phyloP scores from a whole-genome alignment of 208 protist genomes.

The Vickermania ingenoplastis region DNA sequence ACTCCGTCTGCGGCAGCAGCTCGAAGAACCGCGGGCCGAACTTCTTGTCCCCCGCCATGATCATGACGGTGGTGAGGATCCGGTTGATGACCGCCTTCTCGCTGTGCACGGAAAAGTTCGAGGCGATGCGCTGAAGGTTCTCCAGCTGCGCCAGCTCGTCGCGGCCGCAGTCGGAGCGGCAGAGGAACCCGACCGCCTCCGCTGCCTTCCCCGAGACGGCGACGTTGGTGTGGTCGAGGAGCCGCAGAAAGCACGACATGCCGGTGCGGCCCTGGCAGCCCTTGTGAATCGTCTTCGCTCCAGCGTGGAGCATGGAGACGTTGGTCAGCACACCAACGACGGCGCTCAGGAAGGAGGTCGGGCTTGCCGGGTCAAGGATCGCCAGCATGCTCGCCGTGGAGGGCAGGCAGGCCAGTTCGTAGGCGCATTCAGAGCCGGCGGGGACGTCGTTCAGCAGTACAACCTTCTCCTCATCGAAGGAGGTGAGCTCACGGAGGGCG shows the following conservation, averaged over 20 bases:
- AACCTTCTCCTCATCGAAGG: conserved; percentile 63
- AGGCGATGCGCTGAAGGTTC: conserved; percentile 47
- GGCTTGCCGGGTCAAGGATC: conserved; percentile 66
- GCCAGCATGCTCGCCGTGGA: conserved; percentile 83
- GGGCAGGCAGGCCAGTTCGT: conserved; percentile 57
- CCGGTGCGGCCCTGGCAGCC: conserved; percentile 65
- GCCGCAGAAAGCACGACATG: conserved; percentile 69
- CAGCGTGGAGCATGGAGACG: conserved; percentile 49
- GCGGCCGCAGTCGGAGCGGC: conserved; percentile 45
- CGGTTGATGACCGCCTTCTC: conserved; percentile 44
- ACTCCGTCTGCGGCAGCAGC: conserved; percentile 31
- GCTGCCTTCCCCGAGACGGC: conserved; percentile 57
- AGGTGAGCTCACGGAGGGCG: conserved; percentile 47
- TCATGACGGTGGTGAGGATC: conserved; percentile 56
- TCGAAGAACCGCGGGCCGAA: conserved; percentile 43
- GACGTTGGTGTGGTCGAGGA: conserved; percentile 66
- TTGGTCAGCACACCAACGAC: conserved; percentile 76
- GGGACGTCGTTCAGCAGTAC: conserved; percentile 67
- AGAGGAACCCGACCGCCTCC: conserved; percentile 50
- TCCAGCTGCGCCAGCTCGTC: conserved; percentile 43
- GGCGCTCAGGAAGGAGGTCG: conserved; percentile 67
- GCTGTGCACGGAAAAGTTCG: conserved; percentile 34
- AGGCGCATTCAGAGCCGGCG: conserved; percentile 46
- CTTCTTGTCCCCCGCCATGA: conserved; percentile 59
- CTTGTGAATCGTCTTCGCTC: conserved; percentile 45